A percentile compares a stretch with the other conserved stretches of the same genome.
Evolutionary conservation across 1,284 basidiomycete species (phyloP).

Genomic region (Gomphus sp.): DNA sequence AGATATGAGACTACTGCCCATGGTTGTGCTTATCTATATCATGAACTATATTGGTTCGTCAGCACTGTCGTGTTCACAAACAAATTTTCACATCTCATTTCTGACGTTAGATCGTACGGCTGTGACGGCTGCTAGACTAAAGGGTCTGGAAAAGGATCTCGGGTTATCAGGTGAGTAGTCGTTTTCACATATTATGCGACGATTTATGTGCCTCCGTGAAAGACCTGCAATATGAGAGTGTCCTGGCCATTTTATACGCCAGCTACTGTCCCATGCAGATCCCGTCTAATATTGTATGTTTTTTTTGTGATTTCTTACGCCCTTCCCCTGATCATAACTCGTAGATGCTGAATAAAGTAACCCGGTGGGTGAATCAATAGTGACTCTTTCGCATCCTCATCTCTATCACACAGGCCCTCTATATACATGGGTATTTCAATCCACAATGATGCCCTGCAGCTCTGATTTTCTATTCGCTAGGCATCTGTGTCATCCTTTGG

Average conservation of each 20-base stretch:
- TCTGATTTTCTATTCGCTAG: not conserved
- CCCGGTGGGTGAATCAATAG: not conserved
- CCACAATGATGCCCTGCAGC: not conserved
- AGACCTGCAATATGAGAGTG: conserved; percentile 19
- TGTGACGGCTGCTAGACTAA: conserved; percentile 47
- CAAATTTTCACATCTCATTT: not conserved
- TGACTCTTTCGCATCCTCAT: not conserved
- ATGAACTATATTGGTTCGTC: conserved; percentile 56
- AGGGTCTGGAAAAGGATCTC: conserved; percentile 52
- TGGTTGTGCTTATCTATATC: conserved; percentile 51
- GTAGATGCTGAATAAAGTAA: conserved; percentile 1
- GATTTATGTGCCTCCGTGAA: not conserved
- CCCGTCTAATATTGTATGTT: conserved; percentile 8
- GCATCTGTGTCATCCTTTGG: conserved; percentile 48
- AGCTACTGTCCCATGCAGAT: conserved; percentile 18
- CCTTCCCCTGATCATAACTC: not conserved
- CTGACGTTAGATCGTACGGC: conserved; percentile 39
- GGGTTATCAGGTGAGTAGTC: conserved; percentile 31
- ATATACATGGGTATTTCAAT: conserved; percentile 42
- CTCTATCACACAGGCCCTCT: conserved; percentile 32
- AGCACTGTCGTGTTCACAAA: not conserved
- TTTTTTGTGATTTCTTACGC: not conserved
- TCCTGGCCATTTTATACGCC: conserved; percentile 25
- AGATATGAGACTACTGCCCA: conserved; percentile 49
- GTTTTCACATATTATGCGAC: not conserved